Evolutionary conservation across 495 filamentous ascomycete genomes (phyloP).

Genomic region (Annulohypoxylon moriforme): DNA sequence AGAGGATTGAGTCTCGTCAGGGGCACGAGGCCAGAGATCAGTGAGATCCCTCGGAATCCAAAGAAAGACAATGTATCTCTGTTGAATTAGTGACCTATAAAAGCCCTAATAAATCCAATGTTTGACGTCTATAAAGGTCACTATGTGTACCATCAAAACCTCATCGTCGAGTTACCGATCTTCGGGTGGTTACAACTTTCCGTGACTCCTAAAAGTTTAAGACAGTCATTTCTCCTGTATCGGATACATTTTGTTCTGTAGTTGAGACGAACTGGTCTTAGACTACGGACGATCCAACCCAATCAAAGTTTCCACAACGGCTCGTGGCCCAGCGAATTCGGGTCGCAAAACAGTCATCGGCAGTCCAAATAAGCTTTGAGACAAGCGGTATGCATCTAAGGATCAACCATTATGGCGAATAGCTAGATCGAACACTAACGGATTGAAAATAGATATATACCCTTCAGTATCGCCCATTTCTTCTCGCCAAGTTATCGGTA

Average conservation of each 20-base stretch:
- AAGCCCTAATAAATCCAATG: constrained; percentile 3
- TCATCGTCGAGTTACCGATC: constrained; percentile 24
- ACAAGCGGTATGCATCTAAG: constrained; percentile 23
- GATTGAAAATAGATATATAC: constrained; percentile 8
- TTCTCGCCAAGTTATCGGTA: constrained; percentile 4
- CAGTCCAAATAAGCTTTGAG: constrained; percentile 21
- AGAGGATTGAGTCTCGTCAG: constrained; percentile 10
- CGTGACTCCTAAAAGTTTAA: background rate
- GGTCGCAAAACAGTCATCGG: constrained; percentile 29
- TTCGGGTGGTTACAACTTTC: constrained; percentile 21
- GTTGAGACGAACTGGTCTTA: constrained; percentile 11
- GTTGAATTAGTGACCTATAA: background rate
- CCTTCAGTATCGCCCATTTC: background rate
- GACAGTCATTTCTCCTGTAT: constrained; percentile 2
- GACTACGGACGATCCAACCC: constrained; percentile 16
- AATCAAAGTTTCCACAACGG: constrained; percentile 27
- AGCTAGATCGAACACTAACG: background rate
- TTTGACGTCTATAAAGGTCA: constrained; percentile 3
- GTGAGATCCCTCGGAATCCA: background rate
- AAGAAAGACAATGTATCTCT: constrained; percentile 5
- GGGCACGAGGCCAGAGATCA: background rate
- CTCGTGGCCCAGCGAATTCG: constrained; percentile 39
- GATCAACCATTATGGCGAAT: background rate
- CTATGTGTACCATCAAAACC: background rate
- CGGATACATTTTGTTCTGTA: constrained; percentile 1